A percentile compares a stretch with the other conserved stretches of the same genome.
These are phyloP conservation scores for Curvularia verruculosa DNA, from an alignment of 2,329 filamentous ascomycete species.

Conservation along the genomic window DNA sequence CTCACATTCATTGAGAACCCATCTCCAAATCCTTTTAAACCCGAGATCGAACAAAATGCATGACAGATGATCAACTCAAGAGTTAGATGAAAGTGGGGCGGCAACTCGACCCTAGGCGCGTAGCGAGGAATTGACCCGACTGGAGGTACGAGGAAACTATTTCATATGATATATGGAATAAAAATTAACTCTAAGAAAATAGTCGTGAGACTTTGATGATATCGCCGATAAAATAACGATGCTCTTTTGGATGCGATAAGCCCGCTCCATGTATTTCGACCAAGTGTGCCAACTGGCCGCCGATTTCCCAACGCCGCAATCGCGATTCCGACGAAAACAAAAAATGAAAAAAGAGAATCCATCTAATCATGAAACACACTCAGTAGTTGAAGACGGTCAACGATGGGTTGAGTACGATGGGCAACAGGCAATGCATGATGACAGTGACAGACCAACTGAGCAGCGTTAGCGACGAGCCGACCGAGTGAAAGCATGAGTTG, in stretches of 20 bases:
- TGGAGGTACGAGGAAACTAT: not conserved
- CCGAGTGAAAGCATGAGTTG: not conserved
- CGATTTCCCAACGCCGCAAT: conserved; percentile 13
- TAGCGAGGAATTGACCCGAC: no score
- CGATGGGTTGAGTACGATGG: conserved; percentile 74
- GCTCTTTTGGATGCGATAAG: conserved; percentile 9
- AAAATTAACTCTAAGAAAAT: conserved; percentile 10
- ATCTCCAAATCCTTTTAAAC: not conserved
- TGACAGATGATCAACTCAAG: not conserved
- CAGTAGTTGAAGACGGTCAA: conserved; percentile 80
- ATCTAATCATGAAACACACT: conserved; percentile 9
- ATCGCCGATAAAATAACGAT: conserved; percentile 5
- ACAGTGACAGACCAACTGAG: conserved; percentile 65
- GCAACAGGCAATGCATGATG: conserved; percentile 70
- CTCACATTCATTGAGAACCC: not conserved
- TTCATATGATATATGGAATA: conserved; percentile 10
- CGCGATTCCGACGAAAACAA: conserved; percentile 1
- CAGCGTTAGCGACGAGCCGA: conserved; percentile 5
- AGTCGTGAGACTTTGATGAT: conserved; percentile 4
- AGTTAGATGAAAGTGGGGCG: not conserved
- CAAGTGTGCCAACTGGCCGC: conserved; percentile 15
- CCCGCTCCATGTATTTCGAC: conserved; percentile 10
- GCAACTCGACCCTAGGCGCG: not conserved
- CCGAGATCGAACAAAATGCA: not conserved
- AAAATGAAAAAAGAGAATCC: conserved; percentile 12